Conservation (phyloP, 441 rosid genomes). For the Omphalea diandra region DNA sequence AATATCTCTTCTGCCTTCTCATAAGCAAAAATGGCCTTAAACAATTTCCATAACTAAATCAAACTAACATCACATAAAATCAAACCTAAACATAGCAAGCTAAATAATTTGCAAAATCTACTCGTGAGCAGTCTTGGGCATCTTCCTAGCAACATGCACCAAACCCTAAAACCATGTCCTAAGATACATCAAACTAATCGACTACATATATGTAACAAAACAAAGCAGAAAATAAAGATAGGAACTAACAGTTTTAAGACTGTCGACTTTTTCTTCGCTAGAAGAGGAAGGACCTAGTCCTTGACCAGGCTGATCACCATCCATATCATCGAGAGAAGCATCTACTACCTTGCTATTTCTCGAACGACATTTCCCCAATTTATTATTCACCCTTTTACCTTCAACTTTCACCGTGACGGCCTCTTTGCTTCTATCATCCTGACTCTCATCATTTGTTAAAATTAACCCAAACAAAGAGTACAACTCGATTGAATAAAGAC, state of each 20-base stretch:
- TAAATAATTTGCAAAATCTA: constrained; percentile 27
- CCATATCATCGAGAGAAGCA: constrained; percentile 65
- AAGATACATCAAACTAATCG: background rate
- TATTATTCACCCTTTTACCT: constrained; percentile 48
- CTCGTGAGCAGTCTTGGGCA: constrained; percentile 98
- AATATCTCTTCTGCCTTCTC: constrained; percentile 94
- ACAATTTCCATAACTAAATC: constrained; percentile 7
- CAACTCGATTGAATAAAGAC: background rate
- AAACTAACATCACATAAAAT: constrained; percentile 8
- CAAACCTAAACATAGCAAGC: background rate
- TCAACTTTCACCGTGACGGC: constrained; percentile 55
- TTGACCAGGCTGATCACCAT: constrained; percentile 66
- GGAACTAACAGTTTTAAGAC: constrained; percentile 80
- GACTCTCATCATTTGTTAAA: constrained; percentile 56
- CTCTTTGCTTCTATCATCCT: constrained; percentile 61
- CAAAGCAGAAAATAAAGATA: no score
- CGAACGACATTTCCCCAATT: constrained; percentile 62
- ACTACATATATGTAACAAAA: background rate
- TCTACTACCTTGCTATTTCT: constrained; percentile 63
- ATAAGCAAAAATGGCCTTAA: constrained; percentile 76
- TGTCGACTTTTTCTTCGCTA: constrained; percentile 94
- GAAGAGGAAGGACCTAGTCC: constrained; percentile 58
- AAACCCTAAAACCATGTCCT: constrained; percentile 54
- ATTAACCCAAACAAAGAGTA: constrained; percentile 21
- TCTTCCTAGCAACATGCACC: constrained; percentile 89